Percentiles rank a stretch among this genome's conserved stretches.
Conservation (phyloP, 2,329 filamentous ascomycete species). For the Byssoonygena ceratinophila region DNA sequence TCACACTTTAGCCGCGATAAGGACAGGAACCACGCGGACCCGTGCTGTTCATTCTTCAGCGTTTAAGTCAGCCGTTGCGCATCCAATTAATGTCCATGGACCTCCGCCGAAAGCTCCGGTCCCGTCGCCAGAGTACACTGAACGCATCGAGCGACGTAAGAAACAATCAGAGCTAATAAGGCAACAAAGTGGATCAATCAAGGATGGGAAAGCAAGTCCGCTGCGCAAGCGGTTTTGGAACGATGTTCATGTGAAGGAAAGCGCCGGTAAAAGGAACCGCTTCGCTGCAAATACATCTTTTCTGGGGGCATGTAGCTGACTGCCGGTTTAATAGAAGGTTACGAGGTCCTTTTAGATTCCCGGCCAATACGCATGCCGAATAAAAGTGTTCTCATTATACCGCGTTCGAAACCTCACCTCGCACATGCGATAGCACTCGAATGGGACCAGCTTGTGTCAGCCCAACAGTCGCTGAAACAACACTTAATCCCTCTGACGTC, state of each 20-base stretch:
- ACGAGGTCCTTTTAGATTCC: conserved; percentile 62
- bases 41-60: conserved; percentile 29
- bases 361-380: conserved; percentile 66
- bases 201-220: conserved; percentile 36
- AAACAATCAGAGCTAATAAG: conserved; percentile 43
- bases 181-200: conserved; percentile 28
- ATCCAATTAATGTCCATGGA: conserved; percentile 49
- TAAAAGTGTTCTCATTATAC: conserved; percentile 64
- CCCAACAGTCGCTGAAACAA: conserved; percentile 71
- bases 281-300: neutral
- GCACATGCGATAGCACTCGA: conserved; percentile 79
- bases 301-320: neutral
- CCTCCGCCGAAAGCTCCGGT: conserved; percentile 50
- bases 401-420: conserved; percentile 64
- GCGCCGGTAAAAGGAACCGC: conserved; percentile 43
- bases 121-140: conserved; percentile 40
- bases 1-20: neutral
- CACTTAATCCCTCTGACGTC: conserved; percentile 88
- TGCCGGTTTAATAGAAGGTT: conserved; percentile 26
- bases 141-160: conserved; percentile 40
- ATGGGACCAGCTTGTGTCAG: conserved; percentile 76
- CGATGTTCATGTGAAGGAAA: conserved; percentile 60
- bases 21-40: conserved; percentile 4
- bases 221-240: conserved; percentile 78
- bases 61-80: conserved; percentile 42